Base-by-base conservation (phyloP, 768 basidiomycete genomes). In the Lactarius quietus region DNA sequence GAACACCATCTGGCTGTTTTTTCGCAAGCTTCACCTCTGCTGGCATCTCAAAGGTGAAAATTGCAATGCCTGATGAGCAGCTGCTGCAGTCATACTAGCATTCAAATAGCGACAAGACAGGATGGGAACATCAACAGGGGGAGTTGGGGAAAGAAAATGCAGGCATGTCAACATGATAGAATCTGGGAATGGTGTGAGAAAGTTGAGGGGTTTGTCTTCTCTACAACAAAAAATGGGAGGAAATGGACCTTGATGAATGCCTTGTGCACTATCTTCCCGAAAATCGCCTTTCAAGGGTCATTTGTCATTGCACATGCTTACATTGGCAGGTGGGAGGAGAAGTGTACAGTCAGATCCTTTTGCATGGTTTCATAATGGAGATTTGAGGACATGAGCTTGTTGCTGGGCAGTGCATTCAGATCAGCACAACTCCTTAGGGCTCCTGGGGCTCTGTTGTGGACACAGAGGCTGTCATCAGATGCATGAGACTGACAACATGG, bases 31-130 rank as follows among this genome's bases (percentile, higher is more conserved):
- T 85, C 38, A 94, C 95, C 74, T 96, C 91, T 61, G 83, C 81
- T 18, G 83, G 71, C 3, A 87, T 92, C 77, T 92, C 89, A 78
- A 87, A 96, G 10, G 86, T 82, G 74, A 97, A 80, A 70, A 86
- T 83, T 63, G 90, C 95, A 70, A 86, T 82, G 65, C 95, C 95
- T 23, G 84, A 86, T 53, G 95, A 96, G 74, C 95, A 90, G 70
- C 95, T 95, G 71, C 94, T 95, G 75, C 90, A 88, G 79, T 97
- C 95, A 81, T 95, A 97, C 95, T 97, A 84, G 74, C 79, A 78
- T 73, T 73, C 74, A 74, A 71, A 76, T 71, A 71, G 72, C 71
- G 72, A 72, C 71, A 72, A 70, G 72, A 71, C 78, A 78, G 75
- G 73, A 76, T 71, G 26, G 23, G 57, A 54, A 59, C 61, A 51